Conservation (phyloP, 257 asterid species). For the Apocynum venetum region DNA sequence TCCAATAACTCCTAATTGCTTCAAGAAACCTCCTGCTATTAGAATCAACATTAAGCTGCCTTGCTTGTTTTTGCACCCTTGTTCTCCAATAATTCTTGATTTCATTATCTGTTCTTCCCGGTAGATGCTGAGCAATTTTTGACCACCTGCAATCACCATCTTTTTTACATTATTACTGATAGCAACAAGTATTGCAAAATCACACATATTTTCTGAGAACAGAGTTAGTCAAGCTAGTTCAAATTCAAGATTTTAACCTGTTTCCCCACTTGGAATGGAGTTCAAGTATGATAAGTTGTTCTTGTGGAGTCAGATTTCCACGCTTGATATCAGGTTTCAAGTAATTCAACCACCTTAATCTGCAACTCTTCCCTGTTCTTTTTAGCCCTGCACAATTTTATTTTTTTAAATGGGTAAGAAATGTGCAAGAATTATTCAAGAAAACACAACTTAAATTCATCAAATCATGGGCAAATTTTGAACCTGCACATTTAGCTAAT, state of each 20-base stretch:
- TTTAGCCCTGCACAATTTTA: constrained; percentile 46
- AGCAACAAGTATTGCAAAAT: not conserved
- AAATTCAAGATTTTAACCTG: constrained; percentile 33
- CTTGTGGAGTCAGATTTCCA: constrained; percentile 73
- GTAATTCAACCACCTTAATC: constrained; percentile 84
- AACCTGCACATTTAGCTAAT: constrained; percentile 68
- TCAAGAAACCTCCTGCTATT: constrained; percentile 71
- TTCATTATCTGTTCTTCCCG: constrained; percentile 85
- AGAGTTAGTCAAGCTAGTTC: not conserved
- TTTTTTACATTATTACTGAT: not conserved
- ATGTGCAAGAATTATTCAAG: not conserved
- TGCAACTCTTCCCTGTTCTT: constrained; percentile 89
- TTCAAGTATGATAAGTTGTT: constrained; percentile 74
- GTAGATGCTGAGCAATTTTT: constrained; percentile 68
- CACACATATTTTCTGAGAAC: not conserved
- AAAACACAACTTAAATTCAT: not conserved
- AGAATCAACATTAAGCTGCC: constrained; percentile 68
- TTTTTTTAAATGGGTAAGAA: not conserved
- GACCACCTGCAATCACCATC: constrained; percentile 58
- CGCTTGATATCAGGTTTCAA: constrained; percentile 79
- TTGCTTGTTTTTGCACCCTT: constrained; percentile 82
- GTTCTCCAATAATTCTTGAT: constrained; percentile 93
- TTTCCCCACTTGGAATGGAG: constrained; percentile 89
- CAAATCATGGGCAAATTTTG: not conserved
- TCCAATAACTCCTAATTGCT: constrained; percentile 58